A percentile compares a stretch with the other conserved stretches of the same genome.
Evolutionary conservation across 345 rosid genomes (phyloP).

Genomic region (Syzygium oleosum): DNA sequence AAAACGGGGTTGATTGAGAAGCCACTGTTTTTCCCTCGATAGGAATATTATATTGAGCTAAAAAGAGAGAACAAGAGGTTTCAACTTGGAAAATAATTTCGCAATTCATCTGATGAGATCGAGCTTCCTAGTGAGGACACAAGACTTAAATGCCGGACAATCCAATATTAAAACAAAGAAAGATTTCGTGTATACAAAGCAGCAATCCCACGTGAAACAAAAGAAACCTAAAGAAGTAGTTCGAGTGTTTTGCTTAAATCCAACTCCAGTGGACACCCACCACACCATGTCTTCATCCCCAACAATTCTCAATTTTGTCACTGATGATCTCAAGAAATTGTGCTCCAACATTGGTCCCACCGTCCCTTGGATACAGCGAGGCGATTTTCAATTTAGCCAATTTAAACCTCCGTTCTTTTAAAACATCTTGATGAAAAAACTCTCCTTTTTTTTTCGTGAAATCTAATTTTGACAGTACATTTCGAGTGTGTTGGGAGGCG

Average conservation of each 20-base stretch:
- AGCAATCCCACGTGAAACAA: neutral
- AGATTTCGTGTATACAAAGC: neutral
- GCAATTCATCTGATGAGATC: neutral
- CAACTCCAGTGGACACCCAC: neutral
- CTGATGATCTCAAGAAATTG: neutral
- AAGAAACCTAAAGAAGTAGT: neutral
- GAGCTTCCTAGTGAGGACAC: neutral
- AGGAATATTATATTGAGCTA: no score
- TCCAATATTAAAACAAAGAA: neutral
- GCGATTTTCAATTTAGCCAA: neutral
- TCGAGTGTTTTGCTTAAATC: neutral
- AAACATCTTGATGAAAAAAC: neutral
- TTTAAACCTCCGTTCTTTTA: neutral
- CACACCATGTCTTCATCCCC: neutral
- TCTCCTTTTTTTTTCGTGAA: accelerated
- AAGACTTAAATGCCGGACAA: no score
- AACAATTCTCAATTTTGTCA: neutral
- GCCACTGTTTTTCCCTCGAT: no score
- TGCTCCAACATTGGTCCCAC: neutral
- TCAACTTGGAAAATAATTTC: no score
- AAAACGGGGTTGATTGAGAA: neutral
- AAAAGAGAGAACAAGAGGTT: no score
- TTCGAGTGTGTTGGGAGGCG: accelerated
- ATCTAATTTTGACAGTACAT: accelerated
- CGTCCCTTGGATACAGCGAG: neutral